Evolutionary conservation across 1,139 yeast genomes (phyloP).

Genomic region (Zygosaccharomyces sapae): DNA sequence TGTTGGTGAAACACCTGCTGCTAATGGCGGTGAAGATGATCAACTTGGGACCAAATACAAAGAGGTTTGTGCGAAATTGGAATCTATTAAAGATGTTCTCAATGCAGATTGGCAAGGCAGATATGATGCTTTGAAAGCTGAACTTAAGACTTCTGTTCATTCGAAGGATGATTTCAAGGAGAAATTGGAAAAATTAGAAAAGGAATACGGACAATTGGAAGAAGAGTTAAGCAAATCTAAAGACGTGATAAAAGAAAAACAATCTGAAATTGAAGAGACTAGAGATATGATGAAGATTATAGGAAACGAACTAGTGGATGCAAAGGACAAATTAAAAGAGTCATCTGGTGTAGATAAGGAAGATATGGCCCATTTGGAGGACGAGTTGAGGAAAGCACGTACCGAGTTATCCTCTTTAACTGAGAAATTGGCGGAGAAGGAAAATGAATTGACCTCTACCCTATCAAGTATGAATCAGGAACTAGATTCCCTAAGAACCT

Average conservation of each 20-base stretch:
- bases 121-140: constrained; percentile 18
- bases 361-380: constrained; percentile 18
- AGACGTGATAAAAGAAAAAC: constrained; percentile 23
- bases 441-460: constrained; percentile 13
- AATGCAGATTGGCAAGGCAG: constrained; percentile 25
- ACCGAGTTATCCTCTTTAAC: constrained; percentile 16
- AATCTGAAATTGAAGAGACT: constrained; percentile 39
- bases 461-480: constrained; percentile 15
- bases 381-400: constrained; percentile 34
- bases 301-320: constrained; percentile 67
- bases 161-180: constrained; percentile 7
- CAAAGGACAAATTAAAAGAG: constrained; percentile 31
- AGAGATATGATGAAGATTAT: constrained; percentile 69
- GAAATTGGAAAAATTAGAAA: constrained; percentile 15
- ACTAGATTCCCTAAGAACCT: constrained; percentile 5
- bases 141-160: constrained; percentile 7
- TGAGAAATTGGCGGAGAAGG: constrained; percentile 11
- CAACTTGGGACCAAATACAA: constrained; percentile 27
- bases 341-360: constrained; percentile 12
- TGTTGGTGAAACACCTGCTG: constrained; percentile 24
- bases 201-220: constrained; percentile 16
- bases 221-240: constrained; percentile 15
- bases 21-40: constrained; percentile 4
- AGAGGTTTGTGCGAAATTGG: constrained; percentile 43
- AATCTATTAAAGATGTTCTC: constrained; percentile 28